Evolutionary conservation across 2,329 filamentous ascomycete species (phyloP).

Genomic region (Alternaria sp.): DNA sequence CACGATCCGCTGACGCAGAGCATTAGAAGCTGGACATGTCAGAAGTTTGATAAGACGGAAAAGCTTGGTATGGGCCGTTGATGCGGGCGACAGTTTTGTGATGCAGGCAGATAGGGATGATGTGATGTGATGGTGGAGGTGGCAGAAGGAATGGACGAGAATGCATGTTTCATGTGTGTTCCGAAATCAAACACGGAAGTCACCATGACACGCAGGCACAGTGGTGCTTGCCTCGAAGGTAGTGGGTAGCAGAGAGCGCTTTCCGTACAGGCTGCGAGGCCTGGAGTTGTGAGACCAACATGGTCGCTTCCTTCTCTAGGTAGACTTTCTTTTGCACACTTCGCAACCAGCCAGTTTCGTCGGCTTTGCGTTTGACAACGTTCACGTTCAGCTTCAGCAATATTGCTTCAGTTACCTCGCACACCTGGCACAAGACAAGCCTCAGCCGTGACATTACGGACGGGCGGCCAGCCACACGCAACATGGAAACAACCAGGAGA

Average conservation of each 20-base stretch:
- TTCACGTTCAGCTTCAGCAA: conserved; percentile 11
- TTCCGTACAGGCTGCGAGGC: background rate
- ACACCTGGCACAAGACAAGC: conserved; percentile 8
- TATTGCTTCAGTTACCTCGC: conserved; percentile 19
- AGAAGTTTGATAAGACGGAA: conserved; percentile 32
- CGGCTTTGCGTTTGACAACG: background rate
- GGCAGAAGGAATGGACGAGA: background rate
- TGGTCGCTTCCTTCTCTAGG: background rate
- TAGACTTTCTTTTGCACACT: background rate
- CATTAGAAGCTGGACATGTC: conserved; percentile 16
- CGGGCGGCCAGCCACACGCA: conserved; percentile 5
- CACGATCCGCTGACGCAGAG: conserved; percentile 24
- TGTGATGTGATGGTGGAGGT: conserved; percentile 5
- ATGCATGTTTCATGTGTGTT: conserved; percentile 8
- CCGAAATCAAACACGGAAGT: background rate
- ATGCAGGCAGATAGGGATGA: conserved; percentile 5
- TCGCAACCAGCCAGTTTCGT: background rate
- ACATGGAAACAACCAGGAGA: conserved; percentile 2
- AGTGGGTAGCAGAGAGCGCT: background rate
- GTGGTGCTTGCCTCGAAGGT: background rate
- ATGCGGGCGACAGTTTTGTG: conserved; percentile 17
- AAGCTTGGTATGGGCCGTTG: conserved; percentile 22
- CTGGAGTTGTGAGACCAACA: background rate
- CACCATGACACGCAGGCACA: background rate
- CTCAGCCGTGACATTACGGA: conserved; percentile 3